Evolutionary conservation across 2,329 filamentous ascomycete species (phyloP).

Genomic region (Purpureocillium takamizusanense): DNA sequence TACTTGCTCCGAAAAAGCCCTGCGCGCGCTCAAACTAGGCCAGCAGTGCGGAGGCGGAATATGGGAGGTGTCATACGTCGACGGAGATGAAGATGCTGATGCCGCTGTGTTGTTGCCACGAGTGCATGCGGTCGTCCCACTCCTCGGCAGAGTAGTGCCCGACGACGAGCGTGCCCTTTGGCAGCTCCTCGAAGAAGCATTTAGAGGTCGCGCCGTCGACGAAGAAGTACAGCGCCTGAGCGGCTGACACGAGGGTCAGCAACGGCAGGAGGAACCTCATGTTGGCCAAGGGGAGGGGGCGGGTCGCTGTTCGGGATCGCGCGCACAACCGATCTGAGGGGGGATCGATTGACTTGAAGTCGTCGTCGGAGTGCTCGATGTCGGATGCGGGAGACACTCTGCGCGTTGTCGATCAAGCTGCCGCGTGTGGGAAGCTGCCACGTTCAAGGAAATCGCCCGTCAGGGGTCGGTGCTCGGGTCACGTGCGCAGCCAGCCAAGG

Average conservation of each 20-base stretch:
- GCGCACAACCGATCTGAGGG: too few relatives aligned
- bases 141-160: constrained; percentile 85
- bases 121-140: constrained; percentile 60
- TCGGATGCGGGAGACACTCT: too few relatives aligned
- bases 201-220: constrained; percentile 78
- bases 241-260: constrained; percentile 54
- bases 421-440: constrained; percentile 37
- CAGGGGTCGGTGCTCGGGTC: constrained; percentile 20
- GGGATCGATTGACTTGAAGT: too few relatives aligned
- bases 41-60: too few relatives aligned
- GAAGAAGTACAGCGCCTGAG: constrained; percentile 90
- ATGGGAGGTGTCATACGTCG: constrained; percentile 51
- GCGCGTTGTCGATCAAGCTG: not conserved
- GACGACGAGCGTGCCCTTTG: constrained; percentile 93
- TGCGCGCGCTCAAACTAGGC: too few relatives aligned
- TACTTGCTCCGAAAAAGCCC: not conserved
- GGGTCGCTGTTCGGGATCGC: too few relatives aligned
- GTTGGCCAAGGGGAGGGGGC: constrained; percentile 14
- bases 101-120: constrained; percentile 65
- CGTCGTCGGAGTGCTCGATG: too few relatives aligned
- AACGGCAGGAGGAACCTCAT: constrained; percentile 58
- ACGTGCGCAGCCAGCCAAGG: constrained; percentile 18
- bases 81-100: constrained; percentile 85
- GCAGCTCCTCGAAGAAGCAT: constrained; percentile 97
- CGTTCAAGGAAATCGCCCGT: constrained; percentile 34